Conservation (phyloP, 2,329 filamentous ascomycete species). For the Pseudocercospora musae region DNA sequence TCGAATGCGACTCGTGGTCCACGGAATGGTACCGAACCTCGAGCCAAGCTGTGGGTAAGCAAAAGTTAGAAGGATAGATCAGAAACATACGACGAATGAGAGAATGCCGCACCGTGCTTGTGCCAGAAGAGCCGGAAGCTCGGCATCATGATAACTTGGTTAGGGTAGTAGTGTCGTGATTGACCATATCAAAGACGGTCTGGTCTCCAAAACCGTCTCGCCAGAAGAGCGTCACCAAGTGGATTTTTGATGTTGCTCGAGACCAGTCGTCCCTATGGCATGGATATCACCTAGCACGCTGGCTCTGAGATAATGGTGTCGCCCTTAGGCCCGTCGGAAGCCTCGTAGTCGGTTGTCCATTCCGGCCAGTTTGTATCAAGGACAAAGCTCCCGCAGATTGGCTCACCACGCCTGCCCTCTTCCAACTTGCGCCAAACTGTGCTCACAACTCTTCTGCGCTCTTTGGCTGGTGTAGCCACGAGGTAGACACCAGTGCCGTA, state of each 20-base stretch:
- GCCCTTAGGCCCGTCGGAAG: slow-evolving; percentile 7
- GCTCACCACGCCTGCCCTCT: slow-evolving; percentile 27
- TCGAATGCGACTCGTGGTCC: too few species aligned
- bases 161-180: background rate
- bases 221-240: background rate
- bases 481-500: slow-evolving; percentile 35
- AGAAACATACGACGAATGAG: too few species aligned
- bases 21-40: too few species aligned
- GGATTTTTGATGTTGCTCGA: background rate
- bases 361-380: slow-evolving; percentile 33
- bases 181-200: background rate
- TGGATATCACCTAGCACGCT: background rate
- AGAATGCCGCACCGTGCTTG: background rate
- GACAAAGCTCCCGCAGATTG: slow-evolving; percentile 30
- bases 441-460: slow-evolving; percentile 25
- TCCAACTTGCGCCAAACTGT: slow-evolving; percentile 34
- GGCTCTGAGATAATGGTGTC: slow-evolving; percentile 11
- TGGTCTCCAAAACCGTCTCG: background rate
- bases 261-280: background rate
- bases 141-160: background rate
- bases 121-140: background rate
- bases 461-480: slow-evolving; percentile 16
- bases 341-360: slow-evolving; percentile 20
- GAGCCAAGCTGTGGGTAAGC: too few species aligned
- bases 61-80: too few species aligned